A percentile compares a stretch with the other conserved stretches of the same genome.
Evolutionary conservation across 148 eudicot species (phyloP).

Genomic region (Rhododendron ovatum): DNA sequence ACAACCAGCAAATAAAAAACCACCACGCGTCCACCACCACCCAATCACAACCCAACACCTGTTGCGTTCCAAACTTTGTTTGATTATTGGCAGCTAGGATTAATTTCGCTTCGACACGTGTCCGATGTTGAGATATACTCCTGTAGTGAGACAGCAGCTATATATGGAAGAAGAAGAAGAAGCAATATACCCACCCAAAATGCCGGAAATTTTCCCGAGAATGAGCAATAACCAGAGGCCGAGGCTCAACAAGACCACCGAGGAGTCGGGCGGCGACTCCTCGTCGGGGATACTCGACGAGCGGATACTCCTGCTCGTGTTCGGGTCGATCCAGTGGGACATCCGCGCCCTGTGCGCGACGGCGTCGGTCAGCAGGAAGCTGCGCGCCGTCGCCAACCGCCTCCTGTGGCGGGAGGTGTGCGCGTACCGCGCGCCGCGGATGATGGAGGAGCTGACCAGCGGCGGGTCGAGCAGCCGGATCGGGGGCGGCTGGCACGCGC

Average conservation of each 20-base stretch:
- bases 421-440: constrained; percentile 47
- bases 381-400: constrained; percentile 59
- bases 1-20: not conserved
- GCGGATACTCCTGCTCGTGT: constrained; percentile 46
- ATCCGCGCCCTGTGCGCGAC: constrained; percentile 35
- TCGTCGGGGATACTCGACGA: constrained; percentile 51
- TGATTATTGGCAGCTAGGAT: not conserved
- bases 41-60: not conserved
- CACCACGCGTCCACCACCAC: not conserved
- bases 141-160: not conserved
- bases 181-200: not conserved
- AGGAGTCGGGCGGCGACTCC: not conserved
- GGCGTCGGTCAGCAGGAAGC: constrained; percentile 49
- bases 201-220: not conserved
- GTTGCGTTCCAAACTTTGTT: not conserved
- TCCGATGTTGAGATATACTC: not conserved
- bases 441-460: constrained; percentile 37
- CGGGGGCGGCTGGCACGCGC: constrained; percentile 74
- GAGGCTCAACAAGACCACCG: constrained; percentile 10
- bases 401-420: constrained; percentile 65
- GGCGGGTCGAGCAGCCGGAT: constrained; percentile 33
- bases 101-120: not conserved
- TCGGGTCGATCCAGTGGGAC: constrained; percentile 67
- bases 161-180: not conserved
- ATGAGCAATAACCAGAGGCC: constrained; percentile 9